Evolutionary conservation across 1,284 basidiomycete species (phyloP), one percentile per base, ranked within the genome.

Genomic region (Grifola frondosa): DNA sequence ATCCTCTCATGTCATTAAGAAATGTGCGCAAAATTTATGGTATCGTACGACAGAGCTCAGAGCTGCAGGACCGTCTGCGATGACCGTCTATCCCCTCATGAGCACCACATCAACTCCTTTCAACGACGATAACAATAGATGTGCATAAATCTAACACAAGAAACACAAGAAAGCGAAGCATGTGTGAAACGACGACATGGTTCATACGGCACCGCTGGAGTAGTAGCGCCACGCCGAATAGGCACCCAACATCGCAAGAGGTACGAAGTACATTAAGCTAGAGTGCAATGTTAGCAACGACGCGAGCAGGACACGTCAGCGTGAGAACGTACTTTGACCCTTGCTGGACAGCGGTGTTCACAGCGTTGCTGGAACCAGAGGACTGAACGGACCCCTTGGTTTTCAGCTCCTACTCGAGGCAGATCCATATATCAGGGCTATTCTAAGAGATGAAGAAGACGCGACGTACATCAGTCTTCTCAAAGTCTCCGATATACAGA

Each of bases 161-260:
- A 34, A 47, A 31, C 21, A 44, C 13, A 47, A 40, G 30, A 37
- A 45, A 41, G 28, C 15, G 25, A 26, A 46, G 11, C 15, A 39
- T 5, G 22, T 37, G 31, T 20, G 28, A 23, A 19, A 48, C 9
- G 35, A 43, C 19, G 40, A 42, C 28, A 19, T 9, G 12, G 32
- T 50, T 49, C 52, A 63, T 50, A 63, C 67, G 34, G 69, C 62
- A 37, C 75, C 74, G 38, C 47, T 64, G 15, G 73, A 73, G 63
- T 87, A 89, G 69, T 74, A 85, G 55, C 87, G 78, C 78, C 80
- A 93, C 34, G 80, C 90, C 51, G 91, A 88, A 77, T 91, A 92
- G 34, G 74, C 88, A 50, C 78, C 87, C 37, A 93, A 72, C 21
- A 83, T 68, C 36, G 70, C 77, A 35, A 93, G 75, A 39, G 90